These are phyloP conservation scores for Silene latifolia DNA, from an alignment of 148 eudicot species.

Conservation along the genomic window DNA sequence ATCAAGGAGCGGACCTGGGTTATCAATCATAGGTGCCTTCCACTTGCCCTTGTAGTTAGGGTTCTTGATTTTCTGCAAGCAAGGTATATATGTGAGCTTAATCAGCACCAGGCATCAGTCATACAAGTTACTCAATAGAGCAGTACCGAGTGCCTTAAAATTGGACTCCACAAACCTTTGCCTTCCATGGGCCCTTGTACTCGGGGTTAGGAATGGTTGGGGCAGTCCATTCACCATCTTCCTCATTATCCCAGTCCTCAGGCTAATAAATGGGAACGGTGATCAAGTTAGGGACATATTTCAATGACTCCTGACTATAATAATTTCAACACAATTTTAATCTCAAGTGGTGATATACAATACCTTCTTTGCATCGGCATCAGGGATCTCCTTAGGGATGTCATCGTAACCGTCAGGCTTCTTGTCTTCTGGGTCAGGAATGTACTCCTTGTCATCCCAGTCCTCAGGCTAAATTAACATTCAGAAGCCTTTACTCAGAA, in stretches of 20 bases:
- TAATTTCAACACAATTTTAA: background rate
- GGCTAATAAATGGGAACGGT: conserved; percentile 50
- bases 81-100: background rate
- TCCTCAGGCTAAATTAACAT: conserved; percentile 73
- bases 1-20: conserved; percentile 56
- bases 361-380: conserved; percentile 92
- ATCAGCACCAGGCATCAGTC: background rate
- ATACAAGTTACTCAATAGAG: background rate
- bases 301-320: background rate
- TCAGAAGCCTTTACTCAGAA: no score
- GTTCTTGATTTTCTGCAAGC: conserved; percentile 87
- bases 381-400: conserved; percentile 85
- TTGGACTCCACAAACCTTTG: conserved; percentile 51
- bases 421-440: conserved; percentile 93
- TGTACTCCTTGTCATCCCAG: conserved; percentile 96
- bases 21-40: conserved; percentile 97
- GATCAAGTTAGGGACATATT: conserved; percentile 10
- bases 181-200: conserved; percentile 97
- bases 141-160: background rate
- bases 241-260: conserved; percentile 99
- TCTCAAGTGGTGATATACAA: background rate
- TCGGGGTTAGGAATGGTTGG: conserved; percentile 93
- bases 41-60: conserved; percentile 96
- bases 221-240: conserved; percentile 98
- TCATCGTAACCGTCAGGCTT: conserved; percentile 99